These are phyloP conservation scores for Candida michaelii DNA, from an alignment of 805 yeast species.

Conservation along the genomic window DNA sequence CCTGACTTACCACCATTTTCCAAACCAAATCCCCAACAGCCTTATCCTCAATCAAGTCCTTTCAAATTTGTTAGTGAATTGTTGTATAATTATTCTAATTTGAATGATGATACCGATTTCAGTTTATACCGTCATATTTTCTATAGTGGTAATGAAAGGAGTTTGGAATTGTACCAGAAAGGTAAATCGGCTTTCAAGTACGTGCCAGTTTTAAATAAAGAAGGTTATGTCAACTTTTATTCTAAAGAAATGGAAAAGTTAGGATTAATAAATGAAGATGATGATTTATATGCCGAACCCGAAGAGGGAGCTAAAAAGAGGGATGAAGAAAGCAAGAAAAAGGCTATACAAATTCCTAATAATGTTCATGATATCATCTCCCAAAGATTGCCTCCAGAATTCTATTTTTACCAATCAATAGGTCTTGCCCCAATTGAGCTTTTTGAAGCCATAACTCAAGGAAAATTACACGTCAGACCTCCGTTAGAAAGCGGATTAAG, in stretches of 20 bases:
- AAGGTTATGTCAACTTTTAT: conserved; percentile 68
- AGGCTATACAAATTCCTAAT: conserved; percentile 53
- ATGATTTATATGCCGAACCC: conserved; percentile 10
- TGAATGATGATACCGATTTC: conserved; percentile 19
- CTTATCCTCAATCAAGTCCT: conserved; percentile 40
- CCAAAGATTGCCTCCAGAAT: conserved; percentile 82
- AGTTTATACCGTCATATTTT: conserved; percentile 48
- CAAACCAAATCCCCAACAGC: conserved; percentile 39
- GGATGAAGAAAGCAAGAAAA: conserved; percentile 1
- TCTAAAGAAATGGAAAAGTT: conserved; percentile 40
- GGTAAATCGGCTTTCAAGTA: conserved; percentile 69
- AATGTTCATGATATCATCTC: conserved; percentile 82
- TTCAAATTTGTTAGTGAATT: conserved; percentile 42
- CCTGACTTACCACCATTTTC: conserved; percentile 49
- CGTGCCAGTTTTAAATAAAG: conserved; percentile 69
- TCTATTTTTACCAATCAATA: conserved; percentile 74
- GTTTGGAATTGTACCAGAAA: conserved; percentile 55
- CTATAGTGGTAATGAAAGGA: conserved; percentile 43
- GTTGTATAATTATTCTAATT: conserved; percentile 32
- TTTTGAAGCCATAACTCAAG: conserved; percentile 66
- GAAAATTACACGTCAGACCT: conserved; percentile 58
- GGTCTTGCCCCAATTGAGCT: conserved; percentile 69
- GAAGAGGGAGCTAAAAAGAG: neutral
- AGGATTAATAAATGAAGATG: conserved; percentile 25
- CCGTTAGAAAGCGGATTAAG: conserved; percentile 66